These are phyloP conservation scores for Porcisia hertigi DNA, from an alignment of 208 protist genomes.

Conservation along the genomic window DNA sequence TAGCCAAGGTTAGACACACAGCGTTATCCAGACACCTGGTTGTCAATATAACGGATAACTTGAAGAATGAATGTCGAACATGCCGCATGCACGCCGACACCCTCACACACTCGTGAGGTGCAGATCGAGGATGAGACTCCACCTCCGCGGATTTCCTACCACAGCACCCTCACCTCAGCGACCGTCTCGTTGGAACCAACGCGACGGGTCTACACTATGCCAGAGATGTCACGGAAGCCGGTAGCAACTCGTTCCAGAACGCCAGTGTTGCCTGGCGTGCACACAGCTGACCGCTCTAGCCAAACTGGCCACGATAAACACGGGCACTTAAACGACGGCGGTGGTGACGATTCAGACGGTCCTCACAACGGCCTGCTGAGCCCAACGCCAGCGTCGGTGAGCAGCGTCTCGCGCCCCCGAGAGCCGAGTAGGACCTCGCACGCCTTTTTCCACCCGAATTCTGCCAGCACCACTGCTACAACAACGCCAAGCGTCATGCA, in stretches of 20 bases:
- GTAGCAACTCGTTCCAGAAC: background rate
- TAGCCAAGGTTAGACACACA: background rate
- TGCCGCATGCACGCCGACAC: background rate
- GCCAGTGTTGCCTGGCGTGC: background rate
- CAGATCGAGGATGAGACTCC: too few relatives aligned
- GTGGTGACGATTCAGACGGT: background rate
- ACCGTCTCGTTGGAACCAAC: background rate
- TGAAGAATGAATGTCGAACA: background rate
- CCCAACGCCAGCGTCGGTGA: background rate
- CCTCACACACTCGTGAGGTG: background rate
- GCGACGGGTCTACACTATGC: background rate
- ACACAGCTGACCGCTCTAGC: background rate
- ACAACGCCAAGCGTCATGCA: slow-evolving; percentile 13
- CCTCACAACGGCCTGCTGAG: background rate
- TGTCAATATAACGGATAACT: background rate
- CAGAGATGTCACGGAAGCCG: background rate
- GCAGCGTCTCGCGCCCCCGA: background rate
- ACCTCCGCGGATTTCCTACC: background rate
- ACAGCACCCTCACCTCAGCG: background rate
- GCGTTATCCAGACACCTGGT: background rate
- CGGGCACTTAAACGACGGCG: background rate
- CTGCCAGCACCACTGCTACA: background rate
- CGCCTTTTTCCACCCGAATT: background rate
- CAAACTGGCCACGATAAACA: background rate
- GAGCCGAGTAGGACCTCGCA: background rate